A percentile compares a stretch with the other conserved stretches of the same genome.
phyloP scores from a whole-genome alignment of 2,329 filamentous ascomycete genomes.

The Ceratocystiopsis sp. region DNA sequence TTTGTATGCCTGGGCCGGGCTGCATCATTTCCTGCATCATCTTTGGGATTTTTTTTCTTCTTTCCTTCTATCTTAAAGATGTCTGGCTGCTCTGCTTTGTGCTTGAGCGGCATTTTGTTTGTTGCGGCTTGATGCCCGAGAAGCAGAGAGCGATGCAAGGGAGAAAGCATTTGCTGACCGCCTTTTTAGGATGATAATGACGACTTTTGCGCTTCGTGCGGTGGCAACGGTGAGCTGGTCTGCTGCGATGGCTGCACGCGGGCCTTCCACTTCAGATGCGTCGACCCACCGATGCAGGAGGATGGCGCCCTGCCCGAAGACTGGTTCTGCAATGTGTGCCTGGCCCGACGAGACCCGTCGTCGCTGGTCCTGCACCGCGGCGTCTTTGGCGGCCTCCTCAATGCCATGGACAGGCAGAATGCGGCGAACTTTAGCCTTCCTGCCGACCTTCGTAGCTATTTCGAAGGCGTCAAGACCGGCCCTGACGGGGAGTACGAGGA shows the following conservation, averaged over 20 bases:
- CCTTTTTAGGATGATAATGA: slow-evolving; percentile 52
- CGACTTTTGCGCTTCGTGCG: slow-evolving; percentile 78
- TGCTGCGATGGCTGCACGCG: slow-evolving; percentile 88
- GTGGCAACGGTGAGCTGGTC: slow-evolving; percentile 66
- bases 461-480: slow-evolving; percentile 63
- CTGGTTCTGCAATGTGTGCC: slow-evolving; percentile 72
- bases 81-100: too few relatives aligned
- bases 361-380: slow-evolving; percentile 30
- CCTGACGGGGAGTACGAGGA: slow-evolving; percentile 70
- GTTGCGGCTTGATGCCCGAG: too few relatives aligned
- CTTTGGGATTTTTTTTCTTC: neutral
- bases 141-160: too few relatives aligned
- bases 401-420: slow-evolving; percentile 48
- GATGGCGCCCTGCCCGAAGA: slow-evolving; percentile 48
- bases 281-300: slow-evolving; percentile 60
- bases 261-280: slow-evolving; percentile 79
- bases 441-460: slow-evolving; percentile 51
- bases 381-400: slow-evolving; percentile 46
- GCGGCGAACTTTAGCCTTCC: slow-evolving; percentile 60
- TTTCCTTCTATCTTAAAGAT: neutral
- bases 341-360: slow-evolving; percentile 30
- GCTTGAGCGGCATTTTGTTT: too few relatives aligned
- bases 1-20: neutral
- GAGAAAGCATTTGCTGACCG: neutral
- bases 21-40: neutral